Percentiles rank a stretch among this genome's conserved stretches.
phyloP scores from a whole-genome alignment of 2,329 filamentous ascomycete genomes.

The Botrytis byssoidea region DNA sequence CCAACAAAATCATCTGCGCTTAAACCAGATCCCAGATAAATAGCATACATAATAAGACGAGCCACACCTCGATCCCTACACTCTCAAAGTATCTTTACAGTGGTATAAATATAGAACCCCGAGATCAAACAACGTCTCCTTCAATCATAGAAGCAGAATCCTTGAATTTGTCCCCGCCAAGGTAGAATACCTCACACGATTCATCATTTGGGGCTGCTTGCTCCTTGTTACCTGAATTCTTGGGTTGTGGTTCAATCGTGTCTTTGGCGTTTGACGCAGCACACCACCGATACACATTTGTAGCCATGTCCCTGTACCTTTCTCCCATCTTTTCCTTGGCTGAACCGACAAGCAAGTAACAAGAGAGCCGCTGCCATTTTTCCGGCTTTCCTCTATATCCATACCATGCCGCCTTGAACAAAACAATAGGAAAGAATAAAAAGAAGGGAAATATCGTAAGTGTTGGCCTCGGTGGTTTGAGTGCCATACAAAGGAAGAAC shows the following conservation, averaged over 20 bases:
- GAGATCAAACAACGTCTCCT: neutral
- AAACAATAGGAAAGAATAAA: neutral
- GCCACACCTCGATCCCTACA: neutral
- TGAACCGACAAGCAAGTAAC: neutral
- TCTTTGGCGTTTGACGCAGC: neutral
- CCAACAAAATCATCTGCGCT: neutral
- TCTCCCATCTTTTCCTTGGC: neutral
- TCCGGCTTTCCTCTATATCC: neutral
- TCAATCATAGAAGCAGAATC: neutral
- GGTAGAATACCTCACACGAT: neutral
- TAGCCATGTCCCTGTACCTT: neutral
- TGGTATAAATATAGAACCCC: neutral
- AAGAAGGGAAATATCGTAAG: neutral
- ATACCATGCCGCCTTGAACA: neutral
- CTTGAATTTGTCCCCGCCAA: rapidly evolving
- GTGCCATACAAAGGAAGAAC: neutral
- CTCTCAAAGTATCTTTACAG: neutral
- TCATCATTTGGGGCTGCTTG: neutral
- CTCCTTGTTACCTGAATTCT: neutral
- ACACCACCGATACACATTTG: neutral
- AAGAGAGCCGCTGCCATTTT: neutral
- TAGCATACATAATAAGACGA: neutral
- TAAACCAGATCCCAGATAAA: neutral
- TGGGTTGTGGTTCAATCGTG: rapidly evolving
- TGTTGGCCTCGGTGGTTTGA: neutral